A percentile compares a stretch with the other conserved stretches of the same genome.
Evolutionary conservation across 306 rosid species (phyloP).

Genomic region (Gillenia trifoliata): DNA sequence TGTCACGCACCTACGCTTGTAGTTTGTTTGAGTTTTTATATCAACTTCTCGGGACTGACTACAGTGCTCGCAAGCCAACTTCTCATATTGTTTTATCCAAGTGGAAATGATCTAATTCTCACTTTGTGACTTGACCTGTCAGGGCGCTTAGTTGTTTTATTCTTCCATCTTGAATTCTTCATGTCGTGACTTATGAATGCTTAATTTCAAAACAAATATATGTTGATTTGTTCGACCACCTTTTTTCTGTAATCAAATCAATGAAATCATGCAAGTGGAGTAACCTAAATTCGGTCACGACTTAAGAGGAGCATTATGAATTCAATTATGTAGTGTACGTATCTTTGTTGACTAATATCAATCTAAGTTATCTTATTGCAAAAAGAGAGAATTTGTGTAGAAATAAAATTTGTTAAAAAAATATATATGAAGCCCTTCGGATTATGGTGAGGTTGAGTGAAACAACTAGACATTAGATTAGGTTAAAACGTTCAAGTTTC

Average conservation of each 20-base stretch:
- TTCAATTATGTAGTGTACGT: background rate
- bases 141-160: conserved; percentile 22
- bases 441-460: too few relatives aligned
- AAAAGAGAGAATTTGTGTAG: too few relatives aligned
- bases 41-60: too few relatives aligned
- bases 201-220: background rate
- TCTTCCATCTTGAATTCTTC: conserved; percentile 7
- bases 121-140: conserved; percentile 49
- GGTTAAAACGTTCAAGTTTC: too few relatives aligned
- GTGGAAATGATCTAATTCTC: conserved; percentile 43
- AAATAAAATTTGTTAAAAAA: too few relatives aligned
- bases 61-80: too few relatives aligned
- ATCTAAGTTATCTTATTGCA: too few relatives aligned
- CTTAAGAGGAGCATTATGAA: background rate
- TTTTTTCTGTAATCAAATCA: background rate
- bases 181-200: background rate
- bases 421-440: too few relatives aligned
- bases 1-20: too few relatives aligned
- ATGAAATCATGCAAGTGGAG: background rate
- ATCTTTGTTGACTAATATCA: background rate
- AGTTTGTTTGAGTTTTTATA: too few relatives aligned
- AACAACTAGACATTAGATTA: too few relatives aligned
- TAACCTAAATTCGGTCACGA: background rate
- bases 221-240: background rate
- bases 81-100: conserved; percentile 13